Percentiles rank a stretch among this genome's conserved stretches.
Conservation (phyloP, 1,139 yeast species). For the Kazachstania sp. region DNA sequence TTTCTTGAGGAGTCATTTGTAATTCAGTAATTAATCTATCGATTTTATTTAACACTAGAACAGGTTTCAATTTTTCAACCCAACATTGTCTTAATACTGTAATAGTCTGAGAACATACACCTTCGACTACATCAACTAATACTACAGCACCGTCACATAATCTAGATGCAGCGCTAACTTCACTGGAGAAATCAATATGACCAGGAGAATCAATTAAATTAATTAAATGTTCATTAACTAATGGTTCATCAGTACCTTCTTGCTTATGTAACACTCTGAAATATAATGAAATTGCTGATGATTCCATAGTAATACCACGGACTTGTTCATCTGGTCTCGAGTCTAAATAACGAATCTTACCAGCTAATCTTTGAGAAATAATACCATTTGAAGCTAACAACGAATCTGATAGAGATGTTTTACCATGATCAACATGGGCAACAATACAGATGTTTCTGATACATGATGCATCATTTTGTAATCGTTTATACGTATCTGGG, state of each 20-base stretch:
- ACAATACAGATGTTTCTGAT: constrained; percentile 99
- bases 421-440: constrained; percentile 99
- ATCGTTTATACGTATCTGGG: constrained; percentile 51
- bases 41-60: constrained; percentile 96
- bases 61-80: constrained; percentile 99
- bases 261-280: constrained; percentile 64
- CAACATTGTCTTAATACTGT: constrained; percentile 98
- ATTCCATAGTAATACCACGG: constrained; percentile 96
- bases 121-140: constrained; percentile 98
- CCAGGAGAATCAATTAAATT: constrained; percentile 99
- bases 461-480: constrained; percentile 63
- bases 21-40: constrained; percentile 88
- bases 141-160: constrained; percentile 99
- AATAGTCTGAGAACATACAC: constrained; percentile 99
- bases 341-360: constrained; percentile 99
- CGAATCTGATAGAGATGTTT: constrained; percentile 97
- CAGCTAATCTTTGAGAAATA: constrained; percentile 98
- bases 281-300: constrained; percentile 95
- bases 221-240: constrained; percentile 80
- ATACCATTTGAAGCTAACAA: constrained; percentile 43
- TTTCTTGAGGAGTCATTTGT: constrained; percentile 75
- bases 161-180: constrained; percentile 99
- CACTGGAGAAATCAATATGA: constrained; percentile 99
- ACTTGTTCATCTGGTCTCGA: constrained; percentile 99
- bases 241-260: constrained; percentile 43